Conservation (phyloP, 148 eudicot species). For the Camellia granthamiana region DNA sequence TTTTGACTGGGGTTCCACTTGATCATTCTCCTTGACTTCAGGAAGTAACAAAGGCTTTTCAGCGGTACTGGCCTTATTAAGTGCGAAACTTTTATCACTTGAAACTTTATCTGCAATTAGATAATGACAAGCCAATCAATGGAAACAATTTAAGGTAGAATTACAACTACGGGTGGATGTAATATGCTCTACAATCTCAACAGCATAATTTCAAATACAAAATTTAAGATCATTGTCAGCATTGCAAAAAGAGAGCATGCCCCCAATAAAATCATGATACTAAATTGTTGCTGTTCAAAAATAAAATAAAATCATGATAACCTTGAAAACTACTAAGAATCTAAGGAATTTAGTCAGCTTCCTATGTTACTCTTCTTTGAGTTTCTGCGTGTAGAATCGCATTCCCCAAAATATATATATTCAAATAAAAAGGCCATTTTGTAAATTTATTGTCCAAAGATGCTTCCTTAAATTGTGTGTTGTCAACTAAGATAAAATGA, state of each 20-base stretch:
- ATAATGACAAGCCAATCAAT: not conserved
- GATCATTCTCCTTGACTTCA: constrained; percentile 29
- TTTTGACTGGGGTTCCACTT: constrained; percentile 26
- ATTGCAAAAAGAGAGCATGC: not conserved
- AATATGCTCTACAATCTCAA: not conserved
- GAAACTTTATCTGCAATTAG: constrained; percentile 21
- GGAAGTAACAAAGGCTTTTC: constrained; percentile 24
- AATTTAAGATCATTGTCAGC: constrained; percentile 4
- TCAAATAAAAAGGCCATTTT: not conserved
- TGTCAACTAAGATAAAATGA: not conserved
- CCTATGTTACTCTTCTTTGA: not conserved
- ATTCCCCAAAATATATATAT: not conserved
- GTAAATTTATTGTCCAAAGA: not conserved
- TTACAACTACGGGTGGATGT: not conserved
- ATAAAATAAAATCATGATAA: not conserved
- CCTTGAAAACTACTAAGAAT: not conserved
- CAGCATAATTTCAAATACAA: not conserved
- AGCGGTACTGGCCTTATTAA: constrained; percentile 15
- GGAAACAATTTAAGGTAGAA: constrained; percentile 1
- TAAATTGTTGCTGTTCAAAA: too few species aligned
- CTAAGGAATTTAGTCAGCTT: not conserved
- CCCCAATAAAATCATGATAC: not conserved
- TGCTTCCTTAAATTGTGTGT: not conserved
- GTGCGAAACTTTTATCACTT: constrained; percentile 5
- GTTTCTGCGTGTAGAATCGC: not conserved